Percentiles rank a stretch among this genome's conserved stretches.
These are phyloP conservation scores for Barnettozyma vustinii DNA, from an alignment of 805 yeast genomes.

Conservation along the genomic window DNA sequence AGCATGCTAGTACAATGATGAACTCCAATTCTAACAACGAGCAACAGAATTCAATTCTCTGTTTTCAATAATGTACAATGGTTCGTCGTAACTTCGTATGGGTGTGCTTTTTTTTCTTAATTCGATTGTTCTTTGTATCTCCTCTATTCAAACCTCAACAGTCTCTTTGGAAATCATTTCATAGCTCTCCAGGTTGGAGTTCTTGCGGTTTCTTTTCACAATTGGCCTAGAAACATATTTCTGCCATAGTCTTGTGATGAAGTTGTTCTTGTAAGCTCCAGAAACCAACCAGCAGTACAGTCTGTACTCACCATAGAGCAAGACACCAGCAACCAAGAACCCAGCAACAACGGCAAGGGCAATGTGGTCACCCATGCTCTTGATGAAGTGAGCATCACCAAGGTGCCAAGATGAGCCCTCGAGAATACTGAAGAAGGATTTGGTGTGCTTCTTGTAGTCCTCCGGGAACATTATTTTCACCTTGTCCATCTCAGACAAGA, in stretches of 20 bases:
- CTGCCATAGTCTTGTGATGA: slow-evolving; percentile 13
- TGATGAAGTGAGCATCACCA: slow-evolving; percentile 78
- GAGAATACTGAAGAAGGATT: slow-evolving; percentile 67
- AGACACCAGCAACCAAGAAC: slow-evolving; percentile 45
- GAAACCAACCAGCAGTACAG: slow-evolving; percentile 37
- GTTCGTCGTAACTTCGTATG: background rate
- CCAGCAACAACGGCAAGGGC: slow-evolving; percentile 68
- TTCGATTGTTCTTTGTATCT: background rate
- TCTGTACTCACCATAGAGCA: slow-evolving; percentile 43
- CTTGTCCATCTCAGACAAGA: slow-evolving; percentile 57
- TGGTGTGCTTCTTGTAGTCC: slow-evolving; percentile 58
- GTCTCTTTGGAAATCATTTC: slow-evolving; percentile 12
- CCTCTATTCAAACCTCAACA: background rate
- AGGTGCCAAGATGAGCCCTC: slow-evolving; percentile 92
- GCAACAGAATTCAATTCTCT: background rate
- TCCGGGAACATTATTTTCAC: slow-evolving; percentile 68
- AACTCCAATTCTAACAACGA: background rate
- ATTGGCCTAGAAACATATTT: slow-evolving; percentile 15
- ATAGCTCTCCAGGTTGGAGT: slow-evolving; percentile 20
- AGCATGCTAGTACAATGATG: background rate
- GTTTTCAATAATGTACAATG: background rate
- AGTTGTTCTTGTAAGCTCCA: slow-evolving; percentile 22
- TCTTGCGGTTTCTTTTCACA: slow-evolving; percentile 24
- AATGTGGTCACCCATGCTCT: slow-evolving; percentile 69
- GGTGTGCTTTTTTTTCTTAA: too few species aligned